Conservation (phyloP, 2,329 filamentous ascomycete species). For the Ceratocystis colombiana region DNA sequence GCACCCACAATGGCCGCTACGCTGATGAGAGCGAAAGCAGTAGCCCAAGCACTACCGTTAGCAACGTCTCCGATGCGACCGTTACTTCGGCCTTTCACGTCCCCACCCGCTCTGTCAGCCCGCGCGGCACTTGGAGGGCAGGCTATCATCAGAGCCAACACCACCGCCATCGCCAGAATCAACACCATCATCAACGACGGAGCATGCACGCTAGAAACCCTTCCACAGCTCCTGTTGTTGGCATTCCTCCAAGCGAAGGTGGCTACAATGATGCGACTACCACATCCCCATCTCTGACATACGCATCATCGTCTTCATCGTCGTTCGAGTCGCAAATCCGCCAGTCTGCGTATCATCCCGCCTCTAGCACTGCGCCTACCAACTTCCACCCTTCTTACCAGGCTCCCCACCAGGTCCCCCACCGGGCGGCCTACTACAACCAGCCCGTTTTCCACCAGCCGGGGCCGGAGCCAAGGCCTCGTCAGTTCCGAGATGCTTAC, state of each 20-base stretch:
- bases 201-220: background rate
- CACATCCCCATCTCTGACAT: constrained; percentile 12
- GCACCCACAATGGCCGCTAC: background rate
- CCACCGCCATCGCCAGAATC: background rate
- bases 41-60: constrained; percentile 6
- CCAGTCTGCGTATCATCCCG: background rate
- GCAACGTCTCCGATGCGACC: constrained; percentile 21
- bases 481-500: background rate
- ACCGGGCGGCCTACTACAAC: background rate
- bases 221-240: background rate
- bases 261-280: constrained; percentile 15
- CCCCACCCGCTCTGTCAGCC: background rate
- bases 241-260: background rate
- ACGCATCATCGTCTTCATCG: constrained; percentile 17
- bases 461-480: background rate
- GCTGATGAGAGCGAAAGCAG: background rate
- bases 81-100: constrained; percentile 18
- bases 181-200: background rate
- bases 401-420: background rate
- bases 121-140: background rate
- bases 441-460: background rate
- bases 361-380: background rate
- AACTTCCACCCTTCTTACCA: background rate
- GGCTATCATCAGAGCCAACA: background rate
- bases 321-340: constrained; percentile 13